Base-by-base conservation (phyloP, 2,329 filamentous ascomycete species). In the Epichloe sp. region DNA sequence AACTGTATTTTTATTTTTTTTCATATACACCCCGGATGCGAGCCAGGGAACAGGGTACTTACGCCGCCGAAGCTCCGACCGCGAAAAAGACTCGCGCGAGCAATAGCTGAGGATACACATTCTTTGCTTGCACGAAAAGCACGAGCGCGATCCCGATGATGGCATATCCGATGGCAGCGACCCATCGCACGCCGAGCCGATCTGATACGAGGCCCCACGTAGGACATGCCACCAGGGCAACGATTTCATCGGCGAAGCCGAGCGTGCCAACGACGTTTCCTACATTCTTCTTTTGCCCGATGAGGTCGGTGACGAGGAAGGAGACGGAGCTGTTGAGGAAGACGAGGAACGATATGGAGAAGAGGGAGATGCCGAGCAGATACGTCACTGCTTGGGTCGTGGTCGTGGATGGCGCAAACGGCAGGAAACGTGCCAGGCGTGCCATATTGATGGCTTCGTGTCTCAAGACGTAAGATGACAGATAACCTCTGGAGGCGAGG, bases 81-180 rank as follows among this genome's bases (percentile, higher is more conserved):
- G 90, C 93, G 68, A 98, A 98, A 51, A 94, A 72, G 48, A 97
- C 73, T 57, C 93, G 78, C 50, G 86, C 89, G 42, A 96, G 71
- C 50, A 97, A 71, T 58, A 98, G 73, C 65, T 95, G 84, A 10
- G 93, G 91, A 68, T 95, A 96, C 8, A 96, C 80, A 68, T 90
- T 88, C 58, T 73, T 76, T 31, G 88, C 88, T 73, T 94, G 88
- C 26, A 96, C 90, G 61, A 95, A 87, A 14, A 89, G 65, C 44
- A 85, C 78, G 54, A 98, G 69, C 19, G 88, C 80, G 12, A 89
- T 56, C 1, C 85, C 89, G 50, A 97, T 85, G 58, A 96, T 79
- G 23, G 77, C 68, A 64, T 96, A 98, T 7, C 93, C 93, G 40
- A 85, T 68, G 23, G 89, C 85, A 56, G 80, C 79, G 21, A 85